Conservation (phyloP, 768 basidiomycete species). For the Pleurotus ostreatus region DNA sequence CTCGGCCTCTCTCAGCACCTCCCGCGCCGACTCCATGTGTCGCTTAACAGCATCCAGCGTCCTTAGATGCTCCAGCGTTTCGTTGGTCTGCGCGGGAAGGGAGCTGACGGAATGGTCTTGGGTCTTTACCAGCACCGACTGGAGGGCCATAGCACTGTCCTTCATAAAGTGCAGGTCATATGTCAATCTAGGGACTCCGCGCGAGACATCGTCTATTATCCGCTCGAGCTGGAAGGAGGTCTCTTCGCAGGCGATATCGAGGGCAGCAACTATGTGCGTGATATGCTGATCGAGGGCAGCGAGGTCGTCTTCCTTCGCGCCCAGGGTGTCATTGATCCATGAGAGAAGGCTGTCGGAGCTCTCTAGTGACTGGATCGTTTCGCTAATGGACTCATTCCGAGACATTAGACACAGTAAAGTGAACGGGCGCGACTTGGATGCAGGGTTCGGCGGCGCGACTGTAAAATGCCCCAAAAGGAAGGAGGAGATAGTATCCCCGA, state of each 20-base stretch:
- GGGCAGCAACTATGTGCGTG: conserved; percentile 67
- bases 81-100: conserved; percentile 53
- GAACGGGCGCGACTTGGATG: background rate
- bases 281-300: conserved; percentile 69
- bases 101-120: conserved; percentile 49
- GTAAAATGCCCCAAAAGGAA: conserved; percentile 11
- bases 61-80: conserved; percentile 72
- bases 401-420: background rate
- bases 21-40: conserved; percentile 85
- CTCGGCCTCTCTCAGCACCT: conserved; percentile 91
- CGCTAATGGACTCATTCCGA: conserved; percentile 27
- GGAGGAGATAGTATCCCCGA: too few relatives aligned
- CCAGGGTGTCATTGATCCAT: conserved; percentile 72
- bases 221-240: conserved; percentile 84
- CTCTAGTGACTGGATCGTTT: conserved; percentile 52
- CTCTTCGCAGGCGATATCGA: conserved; percentile 86
- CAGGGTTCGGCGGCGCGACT: background rate
- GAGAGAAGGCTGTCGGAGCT: conserved; percentile 55
- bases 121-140: conserved; percentile 59
- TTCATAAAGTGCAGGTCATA: conserved; percentile 98
- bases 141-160: conserved; percentile 80
- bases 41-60: conserved; percentile 79
- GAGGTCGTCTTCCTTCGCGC: conserved; percentile 34
- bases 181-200: conserved; percentile 83
- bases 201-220: conserved; percentile 88